Evolutionary conservation across 2,329 filamentous ascomycete species (phyloP).

Genomic region (Colletotrichum liriopes): DNA sequence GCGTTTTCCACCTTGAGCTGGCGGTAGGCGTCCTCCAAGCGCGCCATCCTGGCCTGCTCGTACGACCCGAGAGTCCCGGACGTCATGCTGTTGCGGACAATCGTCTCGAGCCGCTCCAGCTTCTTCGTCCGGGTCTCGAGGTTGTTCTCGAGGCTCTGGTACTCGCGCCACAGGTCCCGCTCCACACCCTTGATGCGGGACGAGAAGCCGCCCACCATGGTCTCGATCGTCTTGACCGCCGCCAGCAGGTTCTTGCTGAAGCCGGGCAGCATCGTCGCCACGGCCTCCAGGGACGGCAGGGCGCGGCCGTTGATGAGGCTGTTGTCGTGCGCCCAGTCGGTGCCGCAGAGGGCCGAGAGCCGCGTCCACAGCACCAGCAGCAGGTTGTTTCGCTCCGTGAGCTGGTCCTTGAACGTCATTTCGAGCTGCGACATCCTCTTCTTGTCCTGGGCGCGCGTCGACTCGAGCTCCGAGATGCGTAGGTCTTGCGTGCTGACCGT

Average conservation of each 20-base stretch:
- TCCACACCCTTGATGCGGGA: constrained; percentile 88
- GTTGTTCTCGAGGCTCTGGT: constrained; percentile 86
- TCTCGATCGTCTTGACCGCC: constrained; percentile 90
- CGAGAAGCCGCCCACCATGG: constrained; percentile 83
- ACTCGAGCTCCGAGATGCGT: constrained; percentile 88
- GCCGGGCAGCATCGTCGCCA: constrained; percentile 86
- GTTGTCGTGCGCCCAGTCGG: constrained; percentile 93
- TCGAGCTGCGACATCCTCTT: constrained; percentile 84
- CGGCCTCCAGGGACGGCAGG: constrained; percentile 86
- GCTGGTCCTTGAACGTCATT: constrained; percentile 85
- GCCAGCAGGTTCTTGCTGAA: constrained; percentile 92
- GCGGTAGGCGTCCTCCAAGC: constrained; percentile 74
- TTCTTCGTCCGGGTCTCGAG: constrained; percentile 87
- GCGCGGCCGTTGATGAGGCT: constrained; percentile 89
- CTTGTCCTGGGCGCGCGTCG: constrained; percentile 82
- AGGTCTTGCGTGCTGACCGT: constrained; percentile 89
- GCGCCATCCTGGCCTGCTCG: constrained; percentile 63
- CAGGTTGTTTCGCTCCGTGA: constrained; percentile 90
- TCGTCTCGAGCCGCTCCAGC: constrained; percentile 87
- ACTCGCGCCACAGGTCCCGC: constrained; percentile 90
- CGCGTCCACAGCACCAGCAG: constrained; percentile 92
- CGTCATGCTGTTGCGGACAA: constrained; percentile 77
- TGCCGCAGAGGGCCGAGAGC: constrained; percentile 87
- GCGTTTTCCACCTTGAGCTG: constrained; percentile 76
- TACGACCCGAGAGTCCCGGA: constrained; percentile 62